Evolutionary conservation across 768 basidiomycete species (phyloP).

Genomic region (Suillus cothurnatus): DNA sequence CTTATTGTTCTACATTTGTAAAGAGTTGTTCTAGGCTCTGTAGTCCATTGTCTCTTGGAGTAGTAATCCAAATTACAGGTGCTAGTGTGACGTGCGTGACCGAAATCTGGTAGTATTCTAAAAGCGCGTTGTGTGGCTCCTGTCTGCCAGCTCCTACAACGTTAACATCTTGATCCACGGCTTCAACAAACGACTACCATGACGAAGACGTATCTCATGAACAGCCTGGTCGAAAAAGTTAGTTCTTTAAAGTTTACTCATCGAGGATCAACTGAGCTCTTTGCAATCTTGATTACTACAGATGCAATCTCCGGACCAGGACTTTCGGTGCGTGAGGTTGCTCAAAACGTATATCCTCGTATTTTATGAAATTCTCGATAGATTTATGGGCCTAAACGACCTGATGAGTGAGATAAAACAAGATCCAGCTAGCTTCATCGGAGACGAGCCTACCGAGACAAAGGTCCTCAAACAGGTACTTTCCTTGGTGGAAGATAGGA

Average conservation of each 20-base stretch:
- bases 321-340: constrained; percentile 64
- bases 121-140: constrained; percentile 22
- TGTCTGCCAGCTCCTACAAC: constrained; percentile 17
- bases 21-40: background rate
- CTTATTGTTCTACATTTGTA: background rate
- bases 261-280: constrained; percentile 9
- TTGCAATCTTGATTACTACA: constrained; percentile 29
- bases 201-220: constrained; percentile 88
- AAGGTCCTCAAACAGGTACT: constrained; percentile 86
- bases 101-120: background rate
- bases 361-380: constrained; percentile 35
- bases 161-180: background rate
- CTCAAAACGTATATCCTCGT: constrained; percentile 19
- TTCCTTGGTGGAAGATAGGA: constrained; percentile 87
- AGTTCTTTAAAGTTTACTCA: background rate
- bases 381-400: constrained; percentile 97
- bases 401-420: constrained; percentile 85
- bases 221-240: constrained; percentile 82
- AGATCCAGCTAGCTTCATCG: constrained; percentile 71
- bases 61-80: background rate
- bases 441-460: constrained; percentile 85
- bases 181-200: constrained; percentile 42
- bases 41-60: background rate
- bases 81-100: background rate
- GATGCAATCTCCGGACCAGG: constrained; percentile 93